phyloP scores from a whole-genome alignment of 768 basidiomycete genomes.

The Termitomyces sp. region DNA sequence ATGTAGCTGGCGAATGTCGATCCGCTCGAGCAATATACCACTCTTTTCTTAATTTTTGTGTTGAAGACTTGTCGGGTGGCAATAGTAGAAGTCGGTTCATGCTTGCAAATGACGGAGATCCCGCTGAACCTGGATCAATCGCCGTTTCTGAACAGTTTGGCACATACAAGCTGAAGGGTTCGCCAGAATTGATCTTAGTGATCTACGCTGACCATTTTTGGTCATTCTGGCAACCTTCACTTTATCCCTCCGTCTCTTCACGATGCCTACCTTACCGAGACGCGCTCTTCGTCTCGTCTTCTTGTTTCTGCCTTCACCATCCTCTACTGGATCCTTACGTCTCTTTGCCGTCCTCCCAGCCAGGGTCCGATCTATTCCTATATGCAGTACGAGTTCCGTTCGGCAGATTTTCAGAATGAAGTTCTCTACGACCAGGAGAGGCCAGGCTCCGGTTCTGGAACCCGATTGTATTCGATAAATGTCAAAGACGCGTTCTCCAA shows the following conservation, averaged over 20 bases:
- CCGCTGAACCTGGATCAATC: too few relatives aligned
- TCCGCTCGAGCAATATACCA: too few relatives aligned
- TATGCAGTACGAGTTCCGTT: slow-evolving; percentile 9
- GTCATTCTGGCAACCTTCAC: too few relatives aligned
- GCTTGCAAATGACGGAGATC: too few relatives aligned
- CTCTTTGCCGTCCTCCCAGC: not conserved
- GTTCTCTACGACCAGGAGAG: not conserved
- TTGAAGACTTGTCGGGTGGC: too few relatives aligned
- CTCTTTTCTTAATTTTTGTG: too few relatives aligned
- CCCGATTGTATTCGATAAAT: not conserved
- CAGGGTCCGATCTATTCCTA: too few relatives aligned
- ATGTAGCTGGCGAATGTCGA: not conserved
- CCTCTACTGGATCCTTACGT: slow-evolving; percentile 9
- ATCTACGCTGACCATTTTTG: not conserved
- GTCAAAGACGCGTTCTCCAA: not conserved
- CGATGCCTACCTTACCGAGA: slow-evolving; percentile 1
- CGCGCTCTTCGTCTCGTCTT: slow-evolving; percentile 10
- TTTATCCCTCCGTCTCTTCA: too few relatives aligned
- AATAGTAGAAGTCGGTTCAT: too few relatives aligned
- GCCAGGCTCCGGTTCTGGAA: not conserved
- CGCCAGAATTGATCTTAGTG: too few relatives aligned
- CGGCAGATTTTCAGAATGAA: slow-evolving; percentile 10
- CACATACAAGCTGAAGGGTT: too few relatives aligned
- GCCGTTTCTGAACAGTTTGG: not conserved
- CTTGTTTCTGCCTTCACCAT: slow-evolving; percentile 10